Percentiles rank a stretch among this genome's conserved stretches.
These are phyloP conservation scores for Hermanozyma aechmeae DNA, from an alignment of 805 yeast genomes.

Conservation along the genomic window DNA sequence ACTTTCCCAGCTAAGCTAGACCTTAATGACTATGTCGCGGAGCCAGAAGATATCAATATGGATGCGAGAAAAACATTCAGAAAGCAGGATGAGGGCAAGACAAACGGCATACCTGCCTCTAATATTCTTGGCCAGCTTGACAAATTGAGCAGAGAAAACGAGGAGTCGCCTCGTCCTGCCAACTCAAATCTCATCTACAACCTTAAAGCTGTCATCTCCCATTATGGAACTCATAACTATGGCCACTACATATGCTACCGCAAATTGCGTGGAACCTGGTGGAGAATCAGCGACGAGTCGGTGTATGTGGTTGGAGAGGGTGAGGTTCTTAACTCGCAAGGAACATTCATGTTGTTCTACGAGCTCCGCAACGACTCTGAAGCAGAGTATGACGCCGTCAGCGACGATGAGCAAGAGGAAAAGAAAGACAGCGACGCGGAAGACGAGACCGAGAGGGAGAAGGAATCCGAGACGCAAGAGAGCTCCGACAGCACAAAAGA, in stretches of 20 bases:
- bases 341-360: slow-evolving; percentile 89
- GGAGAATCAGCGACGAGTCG: slow-evolving; percentile 89
- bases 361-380: slow-evolving; percentile 36
- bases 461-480: no score
- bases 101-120: no score
- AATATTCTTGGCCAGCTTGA: background rate
- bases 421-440: slow-evolving; percentile 3
- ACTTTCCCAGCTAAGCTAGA: slow-evolving; percentile 63
- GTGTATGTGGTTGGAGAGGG: slow-evolving; percentile 72
- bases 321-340: slow-evolving; percentile 75
- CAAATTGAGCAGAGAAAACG: background rate
- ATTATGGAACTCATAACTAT: slow-evolving; percentile 91
- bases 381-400: slow-evolving; percentile 5
- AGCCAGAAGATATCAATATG: slow-evolving; percentile 57
- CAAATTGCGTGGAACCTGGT: slow-evolving; percentile 78
- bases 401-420: slow-evolving; percentile 6
- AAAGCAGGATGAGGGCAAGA: slow-evolving; percentile 48
- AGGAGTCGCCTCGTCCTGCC: background rate
- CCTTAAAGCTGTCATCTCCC: slow-evolving; percentile 80
- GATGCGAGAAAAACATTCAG: slow-evolving; percentile 76
- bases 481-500: no score
- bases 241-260: slow-evolving; percentile 95
- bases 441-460: no score
- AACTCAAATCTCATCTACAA: slow-evolving; percentile 49
- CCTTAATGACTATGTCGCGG: slow-evolving; percentile 60